Percentiles rank a stretch among this genome's conserved stretches.
These are phyloP conservation scores for Polyplosphaeria fusca DNA, from an alignment of 495 filamentous ascomycete genomes.

Conservation along the genomic window DNA sequence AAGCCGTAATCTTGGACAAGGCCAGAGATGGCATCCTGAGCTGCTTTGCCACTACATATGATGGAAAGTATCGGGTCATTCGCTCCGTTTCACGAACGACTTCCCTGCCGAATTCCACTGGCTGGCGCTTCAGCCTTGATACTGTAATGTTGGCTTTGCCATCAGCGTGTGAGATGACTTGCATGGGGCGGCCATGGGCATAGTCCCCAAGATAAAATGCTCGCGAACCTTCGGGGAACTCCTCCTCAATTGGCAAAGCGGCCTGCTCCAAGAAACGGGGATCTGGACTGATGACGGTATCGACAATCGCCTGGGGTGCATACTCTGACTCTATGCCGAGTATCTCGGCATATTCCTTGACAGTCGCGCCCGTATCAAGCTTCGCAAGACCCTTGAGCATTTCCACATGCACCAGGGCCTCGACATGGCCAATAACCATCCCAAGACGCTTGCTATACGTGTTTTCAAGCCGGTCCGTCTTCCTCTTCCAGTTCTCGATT, in stretches of 20 bases:
- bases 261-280: slow-evolving; percentile 86
- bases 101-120: slow-evolving; percentile 74
- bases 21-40: slow-evolving; percentile 80
- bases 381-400: slow-evolving; percentile 88
- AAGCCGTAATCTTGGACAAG: slow-evolving; percentile 91
- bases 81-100: slow-evolving; percentile 66
- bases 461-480: slow-evolving; percentile 76
- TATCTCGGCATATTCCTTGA: slow-evolving; percentile 92
- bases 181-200: slow-evolving; percentile 84
- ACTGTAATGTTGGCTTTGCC: slow-evolving; percentile 77
- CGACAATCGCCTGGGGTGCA: slow-evolving; percentile 84
- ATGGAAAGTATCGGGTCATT: slow-evolving; percentile 73
- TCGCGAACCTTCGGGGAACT: slow-evolving; percentile 76
- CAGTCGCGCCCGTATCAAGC: slow-evolving; percentile 81
- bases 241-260: slow-evolving; percentile 82
- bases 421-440: slow-evolving; percentile 80
- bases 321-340: slow-evolving; percentile 88
- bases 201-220: slow-evolving; percentile 97
- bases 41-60: slow-evolving; percentile 77
- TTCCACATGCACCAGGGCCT: slow-evolving; percentile 85
- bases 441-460: slow-evolving; percentile 87
- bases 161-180: slow-evolving; percentile 70
- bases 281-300: slow-evolving; percentile 87
- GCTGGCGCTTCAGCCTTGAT: slow-evolving; percentile 60
- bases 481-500: slow-evolving; percentile 78